Percentiles rank a stretch among this genome's conserved stretches.
phyloP scores from a whole-genome alignment of 352 stramenopile genomes.

The Globisporangium alternatum region DNA sequence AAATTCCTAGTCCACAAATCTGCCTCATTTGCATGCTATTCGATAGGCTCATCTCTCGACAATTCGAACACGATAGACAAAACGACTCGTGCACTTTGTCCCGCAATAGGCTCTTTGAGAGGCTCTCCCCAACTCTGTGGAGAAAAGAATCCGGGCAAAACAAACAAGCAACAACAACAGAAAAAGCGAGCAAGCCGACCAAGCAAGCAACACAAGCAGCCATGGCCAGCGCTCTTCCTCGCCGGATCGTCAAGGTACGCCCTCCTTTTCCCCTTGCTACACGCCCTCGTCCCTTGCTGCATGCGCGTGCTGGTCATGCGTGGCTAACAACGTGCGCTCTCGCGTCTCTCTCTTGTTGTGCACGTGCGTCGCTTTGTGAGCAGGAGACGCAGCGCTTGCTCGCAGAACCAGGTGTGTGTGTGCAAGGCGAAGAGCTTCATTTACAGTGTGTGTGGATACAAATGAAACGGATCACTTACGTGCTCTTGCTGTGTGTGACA shows the following conservation, averaged over 20 bases:
- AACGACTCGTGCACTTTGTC: not conserved
- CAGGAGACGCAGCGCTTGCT: slow-evolving; percentile 95
- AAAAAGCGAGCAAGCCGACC: not conserved
- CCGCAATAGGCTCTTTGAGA: not conserved
- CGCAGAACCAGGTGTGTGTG: slow-evolving; percentile 80
- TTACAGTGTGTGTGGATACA: not conserved
- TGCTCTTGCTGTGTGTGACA: slow-evolving; percentile 18
- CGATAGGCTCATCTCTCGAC: not conserved
- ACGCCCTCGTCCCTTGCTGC: not conserved
- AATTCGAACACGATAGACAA: not conserved
- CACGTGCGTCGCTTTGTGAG: not conserved
- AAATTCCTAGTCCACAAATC: not conserved
- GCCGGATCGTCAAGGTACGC: slow-evolving; percentile 72
- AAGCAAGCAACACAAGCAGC: slow-evolving; percentile 12
- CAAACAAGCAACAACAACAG: not conserved
- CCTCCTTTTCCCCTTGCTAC: not conserved
- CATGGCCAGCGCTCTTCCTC: slow-evolving; percentile 62
- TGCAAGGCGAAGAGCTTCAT: not conserved
- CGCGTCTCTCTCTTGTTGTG: not conserved
- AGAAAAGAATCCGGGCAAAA: slow-evolving; percentile 5
- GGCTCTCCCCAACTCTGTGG: slow-evolving; percentile 2
- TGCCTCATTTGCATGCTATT: not conserved
- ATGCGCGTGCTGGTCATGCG: not conserved
- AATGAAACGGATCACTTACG: not conserved
- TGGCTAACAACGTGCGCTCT: not conserved